Evolutionary conservation across 2,329 filamentous ascomycete genomes (phyloP).

Genomic region (Beauveria bassiana): DNA sequence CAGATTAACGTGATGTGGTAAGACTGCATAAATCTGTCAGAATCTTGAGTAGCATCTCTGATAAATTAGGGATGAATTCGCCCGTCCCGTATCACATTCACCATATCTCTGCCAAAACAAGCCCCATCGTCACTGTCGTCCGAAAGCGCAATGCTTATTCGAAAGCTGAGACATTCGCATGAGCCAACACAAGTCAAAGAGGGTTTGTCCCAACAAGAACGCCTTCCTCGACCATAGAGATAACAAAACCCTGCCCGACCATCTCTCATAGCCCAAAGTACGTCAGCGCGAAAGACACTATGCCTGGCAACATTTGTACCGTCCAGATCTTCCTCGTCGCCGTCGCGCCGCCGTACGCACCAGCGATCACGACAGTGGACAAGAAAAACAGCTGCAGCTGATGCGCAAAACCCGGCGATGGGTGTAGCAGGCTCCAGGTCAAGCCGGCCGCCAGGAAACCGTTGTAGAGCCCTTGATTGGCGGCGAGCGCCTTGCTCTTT

Average conservation of each 20-base stretch:
- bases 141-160: neutral
- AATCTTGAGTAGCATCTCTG: neutral
- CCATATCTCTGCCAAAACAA: neutral
- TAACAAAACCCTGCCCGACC: neutral
- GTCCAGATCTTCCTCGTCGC: slow-evolving; percentile 33
- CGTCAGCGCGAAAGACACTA: slow-evolving; percentile 20
- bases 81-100: neutral
- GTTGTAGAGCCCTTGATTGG: slow-evolving; percentile 47
- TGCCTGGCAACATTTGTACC: slow-evolving; percentile 33
- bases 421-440: slow-evolving; percentile 39
- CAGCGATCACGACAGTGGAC: slow-evolving; percentile 36
- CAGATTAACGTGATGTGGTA: neutral
- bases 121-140: neutral
- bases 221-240: neutral
- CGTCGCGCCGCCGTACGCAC: slow-evolving; percentile 36
- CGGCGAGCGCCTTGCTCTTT: slow-evolving; percentile 36
- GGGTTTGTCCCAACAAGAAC: neutral
- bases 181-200: neutral
- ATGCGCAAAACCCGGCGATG: slow-evolving; percentile 30
- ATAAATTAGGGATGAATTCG: too few species aligned
- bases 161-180: neutral
- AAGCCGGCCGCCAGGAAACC: slow-evolving; percentile 44
- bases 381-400: slow-evolving; percentile 43
- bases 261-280: slow-evolving; percentile 16
- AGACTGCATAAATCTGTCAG: neutral